Percentiles rank a stretch among this genome's conserved stretches.
Conservation (phyloP, 352 stramenopile genomes). For the Pythium insidiosum region DNA sequence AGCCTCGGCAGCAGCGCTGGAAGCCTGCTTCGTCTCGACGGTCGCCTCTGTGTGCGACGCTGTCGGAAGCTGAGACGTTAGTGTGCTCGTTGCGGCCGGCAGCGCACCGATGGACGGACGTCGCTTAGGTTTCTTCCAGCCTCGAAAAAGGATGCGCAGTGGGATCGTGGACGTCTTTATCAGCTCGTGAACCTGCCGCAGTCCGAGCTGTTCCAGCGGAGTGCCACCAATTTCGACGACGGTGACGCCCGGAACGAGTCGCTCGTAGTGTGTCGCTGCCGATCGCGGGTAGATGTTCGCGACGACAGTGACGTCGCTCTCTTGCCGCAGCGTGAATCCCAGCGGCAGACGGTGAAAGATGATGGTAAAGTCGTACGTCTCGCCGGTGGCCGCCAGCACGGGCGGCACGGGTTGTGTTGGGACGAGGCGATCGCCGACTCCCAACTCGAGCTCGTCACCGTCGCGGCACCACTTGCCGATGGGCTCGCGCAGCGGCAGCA, state of each 20-base stretch:
- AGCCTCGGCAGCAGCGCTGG: neutral
- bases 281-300: slow-evolving; percentile 82
- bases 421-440: slow-evolving; percentile 14
- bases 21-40: slow-evolving; percentile 1
- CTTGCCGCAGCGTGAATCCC: slow-evolving; percentile 81
- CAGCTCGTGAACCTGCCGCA: slow-evolving; percentile 79
- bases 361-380: slow-evolving; percentile 61
- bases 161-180: slow-evolving; percentile 73
- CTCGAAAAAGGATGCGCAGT: slow-evolving; percentile 58
- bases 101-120: slow-evolving; percentile 10
- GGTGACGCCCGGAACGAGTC: slow-evolving; percentile 54
- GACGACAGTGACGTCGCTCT: slow-evolving; percentile 65
- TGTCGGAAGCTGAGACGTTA: no score
- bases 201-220: slow-evolving; percentile 42
- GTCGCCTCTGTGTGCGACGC: no score
- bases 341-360: slow-evolving; percentile 81
- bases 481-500: slow-evolving; percentile 31
- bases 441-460: slow-evolving; percentile 60
- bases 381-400: slow-evolving; percentile 8
- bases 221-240: slow-evolving; percentile 68
- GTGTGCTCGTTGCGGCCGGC: neutral
- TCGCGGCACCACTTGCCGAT: slow-evolving; percentile 42
- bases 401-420: neutral
- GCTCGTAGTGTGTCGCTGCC: slow-evolving; percentile 62
- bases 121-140: slow-evolving; percentile 18